Base-by-base conservation (phyloP, 768 basidiomycete species). In the Tubosaeta sp. region DNA sequence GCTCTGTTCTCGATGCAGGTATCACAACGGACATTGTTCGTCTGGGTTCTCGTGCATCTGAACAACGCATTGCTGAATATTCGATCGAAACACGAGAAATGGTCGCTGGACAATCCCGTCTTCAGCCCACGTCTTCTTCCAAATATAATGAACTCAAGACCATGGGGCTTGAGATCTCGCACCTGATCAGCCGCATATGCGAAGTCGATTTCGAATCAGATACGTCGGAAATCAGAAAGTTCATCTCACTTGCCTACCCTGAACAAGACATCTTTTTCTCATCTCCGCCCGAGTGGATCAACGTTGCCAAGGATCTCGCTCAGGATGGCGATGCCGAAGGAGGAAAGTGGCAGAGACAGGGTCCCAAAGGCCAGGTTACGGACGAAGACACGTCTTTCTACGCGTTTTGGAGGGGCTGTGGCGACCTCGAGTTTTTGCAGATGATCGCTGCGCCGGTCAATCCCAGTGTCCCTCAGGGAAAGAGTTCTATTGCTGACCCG, bases 21-120 rank as follows among this genome's bases (percentile, higher is more conserved):
- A 87, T 90, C 55, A 88, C 87, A 0, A 64, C 69, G 0, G 77
- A 80, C 32, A 71, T 90, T 19, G 77, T 89, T 3, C 82, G 89
- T 0, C 72, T 89, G 7, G 89, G 89, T 0, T 76, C 82, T n/a
- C 76, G 82, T 14, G 76, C 84, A 0, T 64, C 74, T 0, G 81
- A 86, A 32, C 81, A 83, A 46, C 72, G 77, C 16, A 79, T 87
- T n/a, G 69, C 76, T 1, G 45, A 82, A 44, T 87, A 74, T 62
- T 81, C 78, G 4, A 73, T 90, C 14, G 79, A 85, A 52, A 77
- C 71, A 1, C 62, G 85, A 14, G 86, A 88, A 58, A 62, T 56
- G 59, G 65, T 68, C 30, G 72, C 71, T 0, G 70, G 72, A 3
- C 62, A 68, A 30, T 76, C 76, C 0, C 70, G 72, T 0, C 69